A percentile compares a stretch with the other conserved stretches of the same genome.
Conservation (phyloP, 2,329 filamentous ascomycete genomes). For the Exophiala viscosa region DNA sequence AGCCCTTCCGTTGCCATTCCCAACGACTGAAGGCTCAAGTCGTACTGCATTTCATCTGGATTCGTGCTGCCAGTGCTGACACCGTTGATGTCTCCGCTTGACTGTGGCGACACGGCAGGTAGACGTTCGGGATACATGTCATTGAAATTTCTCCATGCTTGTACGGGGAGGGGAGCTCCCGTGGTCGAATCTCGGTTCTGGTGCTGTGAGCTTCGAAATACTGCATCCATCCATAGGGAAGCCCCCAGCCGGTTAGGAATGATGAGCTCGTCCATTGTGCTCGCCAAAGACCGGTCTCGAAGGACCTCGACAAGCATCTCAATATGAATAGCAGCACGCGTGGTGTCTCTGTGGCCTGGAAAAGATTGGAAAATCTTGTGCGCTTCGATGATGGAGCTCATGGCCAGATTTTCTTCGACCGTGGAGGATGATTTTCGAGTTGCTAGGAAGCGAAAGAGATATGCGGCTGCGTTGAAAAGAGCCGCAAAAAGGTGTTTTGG, state of each 20-base stretch:
- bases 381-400: conserved; percentile 4
- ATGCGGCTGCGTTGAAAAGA: background rate
- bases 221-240: background rate
- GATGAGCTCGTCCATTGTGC: conserved; percentile 26
- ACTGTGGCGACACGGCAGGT: too few relatives aligned
- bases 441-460: background rate
- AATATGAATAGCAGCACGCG: background rate
- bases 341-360: background rate
- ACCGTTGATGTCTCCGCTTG: too few relatives aligned
- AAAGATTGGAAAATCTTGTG: conserved; percentile 1
- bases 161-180: too few relatives aligned
- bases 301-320: conserved; percentile 33
- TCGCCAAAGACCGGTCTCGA: conserved; percentile 35
- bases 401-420: background rate
- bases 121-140: too few relatives aligned
- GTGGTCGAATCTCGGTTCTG: too few relatives aligned
- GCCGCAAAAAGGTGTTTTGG: background rate
- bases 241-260: conserved; percentile 32
- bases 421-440: background rate
- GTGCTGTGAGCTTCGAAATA: too few relatives aligned
- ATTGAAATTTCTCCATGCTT: too few relatives aligned
- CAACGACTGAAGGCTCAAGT: too few relatives aligned
- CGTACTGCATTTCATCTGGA: too few relatives aligned
- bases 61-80: too few relatives aligned
- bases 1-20: too few relatives aligned